Base-by-base conservation (phyloP, 2,329 filamentous ascomycete genomes). In the Fusarium sarcochroum region DNA sequence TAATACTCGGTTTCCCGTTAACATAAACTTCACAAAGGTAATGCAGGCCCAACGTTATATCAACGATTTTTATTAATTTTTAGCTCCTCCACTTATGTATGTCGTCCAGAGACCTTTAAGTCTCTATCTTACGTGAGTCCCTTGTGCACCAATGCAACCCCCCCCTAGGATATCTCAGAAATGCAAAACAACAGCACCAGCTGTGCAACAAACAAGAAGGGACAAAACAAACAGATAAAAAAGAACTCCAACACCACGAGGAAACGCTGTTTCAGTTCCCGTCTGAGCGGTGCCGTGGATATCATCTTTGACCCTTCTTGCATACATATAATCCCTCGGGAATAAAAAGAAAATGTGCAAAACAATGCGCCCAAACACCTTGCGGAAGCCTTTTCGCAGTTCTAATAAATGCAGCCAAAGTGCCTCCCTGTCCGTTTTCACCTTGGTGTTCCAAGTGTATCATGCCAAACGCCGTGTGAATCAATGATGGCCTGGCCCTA, bases 381-480 rank as follows among this genome's bases (percentile, higher is more conserved):
- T n/a, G 35, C 38, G 46, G 53, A 60, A 60, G 57, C 52, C 57
- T 44, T 41, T 47, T 56, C 20, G 49, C 63, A 46, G 34, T 68
- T 70, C 66, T 69, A 60, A 70, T 25, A 69, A 70, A 70, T 64
- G 66, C 62, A 52, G 35, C 35, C 34, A 64, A 62, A 55, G 37
- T 40, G 44, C 54, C 64, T 47, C 47, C 48, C 17, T 21, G 7
- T 35, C 66, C 35, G 41, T 51, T 69, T 67, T 69, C 42, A 35
- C 18, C 40, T 50, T 59, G 49, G 23, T 54, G 49, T 45, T 34
- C 46, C 62, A 66, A 52, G 41, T 41, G 27, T 45, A 7, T 14
- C 37, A 44, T 45, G 18, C 42, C 15, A 17, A 55, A 62, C 61
- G 49, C 66, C 62, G 14, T 45, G 6, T 48, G 35, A 30, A 41